Conservation (phyloP, 331 rosid genomes). For the Dryas integrifolia region DNA sequence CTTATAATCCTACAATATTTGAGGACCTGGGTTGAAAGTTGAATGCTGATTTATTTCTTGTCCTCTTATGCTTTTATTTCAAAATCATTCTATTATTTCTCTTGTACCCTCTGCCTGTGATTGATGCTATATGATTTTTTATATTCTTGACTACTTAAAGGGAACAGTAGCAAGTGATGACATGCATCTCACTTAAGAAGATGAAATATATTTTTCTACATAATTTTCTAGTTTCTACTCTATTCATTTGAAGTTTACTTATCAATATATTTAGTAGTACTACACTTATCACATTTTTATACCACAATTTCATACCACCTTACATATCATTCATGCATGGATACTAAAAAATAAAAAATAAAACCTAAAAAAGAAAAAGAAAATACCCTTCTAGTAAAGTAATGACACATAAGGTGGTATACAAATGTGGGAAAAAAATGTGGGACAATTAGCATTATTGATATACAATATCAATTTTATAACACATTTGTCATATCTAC, state of each 20-base stretch:
- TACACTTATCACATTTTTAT: too few relatives aligned
- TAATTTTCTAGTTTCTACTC: background rate
- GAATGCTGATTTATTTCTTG: slow-evolving; percentile 33
- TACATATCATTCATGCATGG: too few relatives aligned
- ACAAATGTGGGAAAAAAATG: too few relatives aligned
- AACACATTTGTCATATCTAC: background rate
- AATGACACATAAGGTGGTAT: too few relatives aligned
- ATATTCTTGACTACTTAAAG: slow-evolving; percentile 2
- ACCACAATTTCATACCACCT: too few relatives aligned
- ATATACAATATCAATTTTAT: background rate
- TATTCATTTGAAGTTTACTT: background rate
- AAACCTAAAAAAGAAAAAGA: too few relatives aligned
- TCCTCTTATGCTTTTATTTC: slow-evolving; percentile 19
- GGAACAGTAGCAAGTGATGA: slow-evolving; percentile 8
- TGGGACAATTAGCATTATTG: too few relatives aligned
- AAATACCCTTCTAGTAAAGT: too few relatives aligned
- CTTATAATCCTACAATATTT: slow-evolving; percentile 55
- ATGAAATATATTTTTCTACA: background rate
- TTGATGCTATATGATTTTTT: slow-evolving; percentile 10
- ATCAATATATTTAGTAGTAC: background rate
- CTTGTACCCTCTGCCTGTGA: slow-evolving; percentile 16
- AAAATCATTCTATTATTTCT: slow-evolving; percentile 17
- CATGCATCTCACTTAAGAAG: slow-evolving; percentile 2
- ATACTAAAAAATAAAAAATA: too few relatives aligned
- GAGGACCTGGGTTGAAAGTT: slow-evolving; percentile 45